These are phyloP conservation scores for Populus nigra DNA, from an alignment of 345 rosid species.

Conservation along the genomic window DNA sequence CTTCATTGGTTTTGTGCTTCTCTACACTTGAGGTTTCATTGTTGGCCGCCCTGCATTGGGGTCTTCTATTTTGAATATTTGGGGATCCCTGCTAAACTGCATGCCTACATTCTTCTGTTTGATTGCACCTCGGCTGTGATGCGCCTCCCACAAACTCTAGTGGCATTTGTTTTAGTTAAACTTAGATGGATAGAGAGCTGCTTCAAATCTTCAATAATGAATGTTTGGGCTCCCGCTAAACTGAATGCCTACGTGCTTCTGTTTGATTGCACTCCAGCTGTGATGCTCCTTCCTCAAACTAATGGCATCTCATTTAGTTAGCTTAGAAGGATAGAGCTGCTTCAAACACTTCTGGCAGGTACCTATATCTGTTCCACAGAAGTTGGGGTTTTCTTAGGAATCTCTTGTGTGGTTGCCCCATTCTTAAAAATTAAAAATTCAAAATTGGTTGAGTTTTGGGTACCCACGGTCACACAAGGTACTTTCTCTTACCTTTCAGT, in stretches of 20 bases:
- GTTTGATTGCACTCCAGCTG: conserved; percentile 52
- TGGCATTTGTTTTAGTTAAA: conserved; percentile 48
- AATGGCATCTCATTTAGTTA: conserved; percentile 49
- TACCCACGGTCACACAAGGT: background rate
- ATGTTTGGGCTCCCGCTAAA: conserved; percentile 35
- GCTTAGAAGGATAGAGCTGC: conserved; percentile 56
- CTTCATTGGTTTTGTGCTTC: conserved; percentile 86
- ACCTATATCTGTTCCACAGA: conserved; percentile 44
- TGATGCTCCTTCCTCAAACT: conserved; percentile 44
- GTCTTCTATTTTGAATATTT: conserved; percentile 61
- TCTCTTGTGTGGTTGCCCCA: conserved; percentile 14
- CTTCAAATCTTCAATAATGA: conserved; percentile 34
- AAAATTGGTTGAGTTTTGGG: background rate
- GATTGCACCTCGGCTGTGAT: conserved; percentile 48
- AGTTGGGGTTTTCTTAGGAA: conserved; percentile 32
- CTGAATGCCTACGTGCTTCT: conserved; percentile 55
- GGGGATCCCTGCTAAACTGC: conserved; percentile 42
- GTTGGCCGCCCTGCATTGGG: conserved; percentile 60
- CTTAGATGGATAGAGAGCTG: conserved; percentile 53
- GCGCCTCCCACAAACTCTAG: conserved; percentile 42
- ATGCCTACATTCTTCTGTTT: conserved; percentile 55
- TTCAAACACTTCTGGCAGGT: conserved; percentile 65
- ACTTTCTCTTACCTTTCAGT: background rate
- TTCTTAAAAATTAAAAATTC: background rate
- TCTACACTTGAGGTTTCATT: conserved; percentile 65